Base-by-base conservation (phyloP, 345 rosid genomes). In the Eutrema heterophyllum region DNA sequence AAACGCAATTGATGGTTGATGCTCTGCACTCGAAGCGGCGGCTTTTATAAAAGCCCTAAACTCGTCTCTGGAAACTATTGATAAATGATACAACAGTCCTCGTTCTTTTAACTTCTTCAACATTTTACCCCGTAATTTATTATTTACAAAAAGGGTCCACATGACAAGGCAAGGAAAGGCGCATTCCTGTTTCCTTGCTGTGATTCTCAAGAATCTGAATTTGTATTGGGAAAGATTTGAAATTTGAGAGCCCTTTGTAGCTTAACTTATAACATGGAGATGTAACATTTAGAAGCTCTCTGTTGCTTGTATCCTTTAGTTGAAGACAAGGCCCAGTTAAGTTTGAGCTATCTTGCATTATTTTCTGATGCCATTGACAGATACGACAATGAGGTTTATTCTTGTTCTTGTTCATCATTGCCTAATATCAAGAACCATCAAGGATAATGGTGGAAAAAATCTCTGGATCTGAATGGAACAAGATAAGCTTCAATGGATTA, bases 41-140 rank as follows among this genome's bases (percentile, higher is more conserved):
- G n/a, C 52, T 49, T 72, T 74, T 66, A 74, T 74, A 49, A n/a
- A 74, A 57, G 50, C 18, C 78, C 78, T 67, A 74, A 9, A 7
- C 68, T 58, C 43, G 36, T 41, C 67, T 56, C 60, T 38, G 7
- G 29, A 16, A 30, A 39, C 9, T 74, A 10, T 21, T 57, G 3
- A 11, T 13, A 27, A 54, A 67, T 66, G 7, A 14, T 53, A 58
- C 0, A 14, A 49, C 14, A 13, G 38, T 39, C 67, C 78, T 55
- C 61, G 0, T 1, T 38, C 0, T 2, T 44, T 30, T 51, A 5
- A 6, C 2, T 14, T 0, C 29, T 57, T 49, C 30, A 3, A 2
- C 7, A 44, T 2, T 45, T 14, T 0, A 16, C 10, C 46, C n/a
- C 46, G 0, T n/a, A 7, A 14, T 14, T 44, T 54, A 35, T 27